Base-by-base conservation (phyloP, 768 basidiomycete genomes). In the Cystofilobasidium macerans region DNA sequence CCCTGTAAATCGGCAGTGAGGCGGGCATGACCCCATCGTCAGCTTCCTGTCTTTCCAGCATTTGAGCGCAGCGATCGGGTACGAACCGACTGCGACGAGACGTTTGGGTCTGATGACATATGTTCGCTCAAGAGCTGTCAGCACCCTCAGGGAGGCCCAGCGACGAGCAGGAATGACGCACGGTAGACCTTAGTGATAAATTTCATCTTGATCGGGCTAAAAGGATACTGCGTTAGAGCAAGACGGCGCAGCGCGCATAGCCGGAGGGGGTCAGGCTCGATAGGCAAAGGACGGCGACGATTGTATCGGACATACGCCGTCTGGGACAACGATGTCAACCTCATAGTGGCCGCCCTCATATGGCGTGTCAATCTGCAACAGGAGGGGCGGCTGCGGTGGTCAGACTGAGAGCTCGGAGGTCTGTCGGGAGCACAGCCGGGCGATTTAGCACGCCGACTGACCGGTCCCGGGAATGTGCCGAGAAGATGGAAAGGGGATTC, bases 201-300 rank as follows among this genome's bases (percentile, higher is more conserved):
- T 75, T 92, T 93, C 90, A 97, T 95, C 81, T 97, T 95, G 62
- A 93, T 86, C 0, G 94, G 91, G 74, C 91, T 87, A 63, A 79
- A 79, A 0, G 77, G 77, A 58, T 77, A 75, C 76, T 91, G 89
- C 22, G 14, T 38, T 14, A 14, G 14, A 38, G 36, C 36, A n/a
- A n/a, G n/a, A n/a, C n/a, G n/a, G n/a, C n/a, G n/a, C n/a, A n/a
- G n/a, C n/a, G n/a, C n/a, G n/a, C n/a, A n/a, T n/a, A n/a, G n/a
- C n/a, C n/a, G n/a, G n/a, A n/a, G n/a, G n/a, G n/a, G n/a, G n/a
- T n/a, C n/a, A n/a, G n/a, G n/a, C 32, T 13, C 1, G 32, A 35
- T 18, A 0, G 14, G 33, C 20, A 20, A 24, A 48, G 20, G 16
- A 24, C 36, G 16, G 8, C n/a, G 11, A 26, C 14, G 20, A 35